Base-by-base conservation (phyloP, 2,329 filamentous ascomycete species). In the Trichoderma arundinaceum region DNA sequence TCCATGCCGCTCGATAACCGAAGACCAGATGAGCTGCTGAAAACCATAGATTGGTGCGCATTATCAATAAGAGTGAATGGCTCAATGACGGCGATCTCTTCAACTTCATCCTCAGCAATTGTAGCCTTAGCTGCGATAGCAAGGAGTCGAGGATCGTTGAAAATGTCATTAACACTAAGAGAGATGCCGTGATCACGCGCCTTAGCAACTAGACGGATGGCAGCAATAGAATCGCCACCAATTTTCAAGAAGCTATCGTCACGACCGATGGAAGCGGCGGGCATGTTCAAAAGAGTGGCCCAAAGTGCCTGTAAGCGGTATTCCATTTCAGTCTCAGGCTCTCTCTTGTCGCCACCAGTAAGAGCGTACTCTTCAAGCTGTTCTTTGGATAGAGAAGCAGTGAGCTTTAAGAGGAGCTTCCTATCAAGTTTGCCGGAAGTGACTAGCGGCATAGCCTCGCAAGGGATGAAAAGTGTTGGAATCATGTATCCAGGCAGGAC, bases 181-280 rank as follows among this genome's bases (percentile, higher is more conserved):
- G 44, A 43, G n/a, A 66, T 51, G 15, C 65, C 59, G 2, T 49
- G n/a, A 13, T 49, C 43, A 9, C 59, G 58, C 8, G 65, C 65
- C 2, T 35, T 43, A 10, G 49, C 6, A 22, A 64, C 57, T 1
- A 68, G 63, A 4, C 56, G 32, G 9, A 67, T 68, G 7, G 66
- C 66, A 15, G 43, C 33, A 17, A 68, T 67, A 4, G 66, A 67
- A 41, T 68, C 67, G 33, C 67, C 67, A 5, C 67, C 67, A 28
- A 68, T 67, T 22, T 48, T 35, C 12, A 68, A 43, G 32, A 68
- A 68, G 53, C n/a, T 65, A 22, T 68, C 67, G 22, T 66, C 48
- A 2, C 49, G 51, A n/a, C 67, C 62, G n/a, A 68, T 68, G 6
- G 59, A 52, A 3, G 19, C 22, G 5, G 54, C 22, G 7, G 58